These are phyloP conservation scores for Nakataea oryzae DNA, from an alignment of 2,329 filamentous ascomycete species.

Conservation along the genomic window DNA sequence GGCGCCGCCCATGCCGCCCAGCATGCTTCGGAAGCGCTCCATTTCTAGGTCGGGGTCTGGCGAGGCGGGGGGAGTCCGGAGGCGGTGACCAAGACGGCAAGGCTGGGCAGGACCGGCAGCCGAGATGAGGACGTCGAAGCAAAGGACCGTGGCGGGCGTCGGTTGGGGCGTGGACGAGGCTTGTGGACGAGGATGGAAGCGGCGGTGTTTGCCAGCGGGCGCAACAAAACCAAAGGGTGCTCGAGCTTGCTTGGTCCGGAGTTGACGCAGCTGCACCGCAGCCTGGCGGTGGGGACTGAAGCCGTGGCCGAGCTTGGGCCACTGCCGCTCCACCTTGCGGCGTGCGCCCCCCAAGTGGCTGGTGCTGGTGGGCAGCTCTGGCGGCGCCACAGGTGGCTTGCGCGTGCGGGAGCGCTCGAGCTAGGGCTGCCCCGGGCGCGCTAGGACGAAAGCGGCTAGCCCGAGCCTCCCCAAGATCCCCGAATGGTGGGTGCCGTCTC, in stretches of 20 bases:
- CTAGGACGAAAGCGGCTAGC: background rate
- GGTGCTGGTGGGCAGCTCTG: background rate
- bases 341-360: background rate
- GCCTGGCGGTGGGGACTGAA: constrained; percentile 4
- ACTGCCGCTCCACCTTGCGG: background rate
- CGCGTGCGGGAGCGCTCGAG: too few relatives aligned
- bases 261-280: constrained; percentile 5
- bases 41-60: constrained; percentile 35
- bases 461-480: background rate
- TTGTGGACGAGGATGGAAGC: background rate
- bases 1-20: constrained; percentile 61
- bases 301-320: background rate
- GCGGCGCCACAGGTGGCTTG: background rate
- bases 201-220: background rate
- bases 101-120: background rate
- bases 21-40: constrained; percentile 87
- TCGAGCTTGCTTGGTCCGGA: background rate
- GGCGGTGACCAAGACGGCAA: background rate
- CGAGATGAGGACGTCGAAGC: background rate
- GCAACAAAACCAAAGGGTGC: background rate
- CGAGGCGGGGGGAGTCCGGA: constrained; percentile 5
- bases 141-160: background rate
- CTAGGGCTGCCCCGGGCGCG: background rate
- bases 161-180: background rate
- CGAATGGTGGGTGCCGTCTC: too few relatives aligned